These are phyloP conservation scores for Ceratocystis cacaofunesta DNA, from an alignment of 2,329 filamentous ascomycete species.

Conservation along the genomic window DNA sequence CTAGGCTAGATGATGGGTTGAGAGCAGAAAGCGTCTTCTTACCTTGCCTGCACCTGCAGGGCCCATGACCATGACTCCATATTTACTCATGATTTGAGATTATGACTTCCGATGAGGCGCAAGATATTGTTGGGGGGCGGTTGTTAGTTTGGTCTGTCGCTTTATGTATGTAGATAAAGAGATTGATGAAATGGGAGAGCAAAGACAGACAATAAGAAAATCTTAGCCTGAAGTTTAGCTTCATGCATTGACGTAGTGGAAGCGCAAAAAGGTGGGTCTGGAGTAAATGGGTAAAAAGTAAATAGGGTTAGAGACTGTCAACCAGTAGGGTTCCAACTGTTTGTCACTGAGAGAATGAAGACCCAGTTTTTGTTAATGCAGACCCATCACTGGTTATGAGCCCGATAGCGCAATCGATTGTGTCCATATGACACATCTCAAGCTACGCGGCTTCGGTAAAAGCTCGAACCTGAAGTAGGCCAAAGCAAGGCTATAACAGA, in stretches of 20 bases:
- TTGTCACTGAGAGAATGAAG: too few species aligned
- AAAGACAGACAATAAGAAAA: not conserved
- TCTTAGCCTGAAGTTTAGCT: not conserved
- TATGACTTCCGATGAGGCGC: not conserved
- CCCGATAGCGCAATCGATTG: not conserved
- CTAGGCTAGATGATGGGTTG: not conserved
- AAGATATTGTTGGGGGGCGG: not conserved
- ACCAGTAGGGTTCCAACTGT: not conserved
- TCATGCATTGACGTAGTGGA: not conserved
- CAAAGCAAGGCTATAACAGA: not conserved
- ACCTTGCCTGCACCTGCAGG: slow-evolving; percentile 90
- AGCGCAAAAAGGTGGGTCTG: not conserved
- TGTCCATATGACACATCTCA: not conserved
- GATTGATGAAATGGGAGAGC: not conserved
- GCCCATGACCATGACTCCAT: slow-evolving; percentile 88
- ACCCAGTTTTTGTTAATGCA: not conserved
- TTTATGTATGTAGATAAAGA: not conserved
- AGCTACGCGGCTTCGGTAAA: not conserved
- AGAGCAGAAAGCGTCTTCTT: slow-evolving; percentile 20
- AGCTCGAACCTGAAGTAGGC: not conserved
- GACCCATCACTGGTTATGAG: not conserved
- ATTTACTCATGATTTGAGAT: slow-evolving; percentile 62
- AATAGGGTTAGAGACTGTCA: not conserved
- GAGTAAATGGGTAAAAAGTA: not conserved
- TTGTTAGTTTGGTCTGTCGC: not conserved